Evolutionary conservation across 2,329 filamentous ascomycete genomes (phyloP).

Genomic region (Penicillium frequentans): DNA sequence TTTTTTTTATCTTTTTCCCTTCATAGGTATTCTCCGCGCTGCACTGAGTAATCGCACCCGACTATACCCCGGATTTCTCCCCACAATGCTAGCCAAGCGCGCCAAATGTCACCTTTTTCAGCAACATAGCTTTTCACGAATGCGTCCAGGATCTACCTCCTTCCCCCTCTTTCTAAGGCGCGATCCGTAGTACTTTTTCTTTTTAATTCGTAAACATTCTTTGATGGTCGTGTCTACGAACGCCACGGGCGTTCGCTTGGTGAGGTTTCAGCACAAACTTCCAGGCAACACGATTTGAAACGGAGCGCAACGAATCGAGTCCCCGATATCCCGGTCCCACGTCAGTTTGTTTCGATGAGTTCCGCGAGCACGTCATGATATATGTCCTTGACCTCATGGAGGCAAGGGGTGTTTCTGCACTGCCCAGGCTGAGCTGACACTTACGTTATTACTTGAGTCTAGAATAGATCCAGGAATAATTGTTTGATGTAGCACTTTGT

Average conservation of each 20-base stretch:
- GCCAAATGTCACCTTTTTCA: slow-evolving; percentile 13
- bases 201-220: background rate
- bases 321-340: slow-evolving; percentile 1
- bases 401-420: background rate
- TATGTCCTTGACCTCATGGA: background rate
- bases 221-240: background rate
- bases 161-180: background rate
- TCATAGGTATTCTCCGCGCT: background rate
- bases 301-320: slow-evolving; percentile 5
- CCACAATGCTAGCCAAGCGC: slow-evolving; percentile 11
- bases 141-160: background rate
- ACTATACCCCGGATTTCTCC: slow-evolving; percentile 12
- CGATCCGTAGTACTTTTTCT: background rate
- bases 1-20: background rate
- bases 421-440: background rate
- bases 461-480: background rate
- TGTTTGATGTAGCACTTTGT: background rate
- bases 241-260: slow-evolving; percentile 6
- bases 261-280: slow-evolving; percentile 10
- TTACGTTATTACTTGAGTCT: background rate
- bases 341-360: background rate
- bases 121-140: background rate
- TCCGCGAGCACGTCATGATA: background rate
- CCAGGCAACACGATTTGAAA: slow-evolving; percentile 16
- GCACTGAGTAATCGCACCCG: slow-evolving; percentile 7